Base-by-base conservation (phyloP, 179 eudicot genomes). In the Silene coronaria region DNA sequence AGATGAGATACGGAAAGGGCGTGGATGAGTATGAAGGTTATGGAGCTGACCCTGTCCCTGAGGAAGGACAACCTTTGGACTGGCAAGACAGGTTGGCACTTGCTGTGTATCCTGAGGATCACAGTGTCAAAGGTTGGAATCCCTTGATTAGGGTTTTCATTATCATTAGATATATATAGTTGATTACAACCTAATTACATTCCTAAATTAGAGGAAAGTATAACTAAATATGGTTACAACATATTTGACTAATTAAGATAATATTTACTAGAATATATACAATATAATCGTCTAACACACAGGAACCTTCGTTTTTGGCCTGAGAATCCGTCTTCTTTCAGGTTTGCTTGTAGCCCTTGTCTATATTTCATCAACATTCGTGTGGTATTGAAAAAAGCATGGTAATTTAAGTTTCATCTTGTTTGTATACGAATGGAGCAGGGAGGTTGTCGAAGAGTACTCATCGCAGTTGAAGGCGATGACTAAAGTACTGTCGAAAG, bases 1-100 rank as follows among this genome's bases (percentile, higher is more conserved):
- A 88, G 83, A 72, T 59, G 2, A 86, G 82, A 53, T 68, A 67
- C 30, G 80, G 83, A 13, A 88, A 85, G 75, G 45, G 68, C 21
- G 85, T 83, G 63, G 62, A 32, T 2, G 89, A 81, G 0, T 80
- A 82, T 55, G 81, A 88, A 74, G 91, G 91, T 6, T 88, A 88
- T 82, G 91, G 89, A 4, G 87, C 81, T 23, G 91, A 86, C 27
- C 85, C 91, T 64, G 74, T 76, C 28, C 87, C 87, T 19, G 87
- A 82, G 73, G 79, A 83, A 75, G 84, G 84, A 3, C 87, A 86
- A 70, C 51, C 84, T 11, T 78, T 88, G 5, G 83, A 85, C 79
- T 85, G 88, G 91, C 78, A 78, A 3, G 91, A 88, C 66, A 85
- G 88, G 26, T 48, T 88, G 19, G 73, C 76, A 65, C 84, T 86